Percentiles rank a stretch among this genome's conserved stretches.
Conservation (phyloP, 495 filamentous ascomycete genomes). For the Umbilicaria muhlenbergii region DNA sequence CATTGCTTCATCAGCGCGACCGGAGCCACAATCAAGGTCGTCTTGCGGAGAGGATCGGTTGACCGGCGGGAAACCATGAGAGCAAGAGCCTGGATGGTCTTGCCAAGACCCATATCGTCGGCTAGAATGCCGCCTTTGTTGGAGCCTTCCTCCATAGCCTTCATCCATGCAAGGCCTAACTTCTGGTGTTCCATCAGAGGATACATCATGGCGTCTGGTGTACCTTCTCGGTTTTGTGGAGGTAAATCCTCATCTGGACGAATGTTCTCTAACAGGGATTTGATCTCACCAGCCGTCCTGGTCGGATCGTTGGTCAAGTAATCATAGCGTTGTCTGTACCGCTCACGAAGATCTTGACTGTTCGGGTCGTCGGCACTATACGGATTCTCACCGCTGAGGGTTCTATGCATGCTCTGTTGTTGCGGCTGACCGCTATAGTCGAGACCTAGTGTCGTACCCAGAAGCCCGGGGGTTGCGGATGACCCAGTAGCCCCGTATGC, state of each 20-base stretch:
- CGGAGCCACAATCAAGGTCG: constrained; percentile 76
- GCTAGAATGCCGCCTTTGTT: constrained; percentile 77
- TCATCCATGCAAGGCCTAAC: constrained; percentile 70
- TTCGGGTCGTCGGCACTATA: constrained; percentile 8
- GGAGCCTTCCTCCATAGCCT: constrained; percentile 57
- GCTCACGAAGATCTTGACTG: constrained; percentile 9
- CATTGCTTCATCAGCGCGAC: constrained; percentile 82
- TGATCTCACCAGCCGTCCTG: constrained; percentile 47
- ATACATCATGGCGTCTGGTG: constrained; percentile 54
- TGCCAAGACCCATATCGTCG: constrained; percentile 92
- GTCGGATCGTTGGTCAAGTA: constrained; percentile 33
- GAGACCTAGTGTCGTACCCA: background rate
- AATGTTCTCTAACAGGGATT: constrained; percentile 53
- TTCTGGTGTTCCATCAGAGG: constrained; percentile 72
- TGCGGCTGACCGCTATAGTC: background rate
- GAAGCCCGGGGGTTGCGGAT: background rate
- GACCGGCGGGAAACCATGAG: constrained; percentile 64
- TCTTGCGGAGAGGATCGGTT: constrained; percentile 46
- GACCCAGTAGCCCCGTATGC: constrained; percentile 1
- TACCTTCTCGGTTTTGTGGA: constrained; percentile 49
- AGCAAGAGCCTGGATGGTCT: constrained; percentile 80
- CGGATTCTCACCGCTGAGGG: constrained; percentile 3
- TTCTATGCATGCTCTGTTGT: constrained; percentile 1
- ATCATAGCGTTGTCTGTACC: constrained; percentile 14
- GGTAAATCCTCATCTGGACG: constrained; percentile 57